Base-by-base conservation (phyloP, 192 early-diverging fungal species). In the Podila horticola region DNA sequence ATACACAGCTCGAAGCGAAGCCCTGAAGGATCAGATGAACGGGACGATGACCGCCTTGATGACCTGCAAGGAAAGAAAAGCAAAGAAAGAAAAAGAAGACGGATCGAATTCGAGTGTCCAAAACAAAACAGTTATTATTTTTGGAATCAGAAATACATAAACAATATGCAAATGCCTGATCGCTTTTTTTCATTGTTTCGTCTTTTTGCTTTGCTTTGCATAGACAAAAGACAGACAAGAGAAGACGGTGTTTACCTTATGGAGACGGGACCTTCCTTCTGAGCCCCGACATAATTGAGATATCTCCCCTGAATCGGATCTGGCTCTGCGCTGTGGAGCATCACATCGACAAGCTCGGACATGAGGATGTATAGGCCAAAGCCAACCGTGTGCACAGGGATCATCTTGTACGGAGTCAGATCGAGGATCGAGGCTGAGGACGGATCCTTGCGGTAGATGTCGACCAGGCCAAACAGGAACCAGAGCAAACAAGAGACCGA, bases 361-460 rank as follows among this genome's bases (percentile, higher is more conserved):
- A 81, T 72, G 48, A 81, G 77, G 48, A 81, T 73, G 62, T 81
- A 81, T 2, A 81, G 41, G 22, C 77, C 77, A 73, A 81, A 81
- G 10, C 77, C 77, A 10, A 81, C 77, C 17, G 77, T 81, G n/a
- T 81, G 77, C 7, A 81, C 77, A 9, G 77, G 77, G 22, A 81
- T 81, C 62, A 81, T 71, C 58, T 57, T 68, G 62, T 81, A 81
- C 1, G 77, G 66, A 3, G 77, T 81, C 31, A 81, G 67, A 59
- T 81, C 77, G 13, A 73, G 51, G 26, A 73, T 73, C 22, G 77
- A 73, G 48, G 67, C 71, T 11, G 77, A 69, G 9, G 77, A 81
- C 1, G 71, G 52, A 41, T 81, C 77, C 49, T 67, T 72, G 66
- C 77, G 71, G 62, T 81, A 81, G 51, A 81, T 73, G 17, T 81